Evolutionary conservation across 208 protist species (phyloP), one percentile per base, ranked within the genome.

Genomic region (Dictyostelium gargantuum): DNA sequence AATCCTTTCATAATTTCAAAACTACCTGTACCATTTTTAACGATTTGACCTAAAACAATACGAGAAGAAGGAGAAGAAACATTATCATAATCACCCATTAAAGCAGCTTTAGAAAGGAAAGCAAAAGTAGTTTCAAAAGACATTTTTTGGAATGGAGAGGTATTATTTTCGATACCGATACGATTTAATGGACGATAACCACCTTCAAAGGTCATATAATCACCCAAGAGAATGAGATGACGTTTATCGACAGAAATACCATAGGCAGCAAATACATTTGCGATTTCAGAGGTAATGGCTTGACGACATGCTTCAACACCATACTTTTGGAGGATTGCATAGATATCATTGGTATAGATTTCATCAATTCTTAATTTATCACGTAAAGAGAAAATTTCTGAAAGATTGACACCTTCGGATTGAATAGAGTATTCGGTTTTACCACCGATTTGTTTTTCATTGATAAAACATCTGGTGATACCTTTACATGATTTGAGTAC

Each of bases 211-310:
- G 80, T 77, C 96, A 98, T 98, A 66, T 96, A 97, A 81, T 98
- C 98, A 50, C 95, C 97, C 42, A 98, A 93, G 2, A 98, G 72
- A 2, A 93, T 85, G 17, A 98, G 80, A 81, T 98, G 98, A 42
- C 97, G 93, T 15, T 44, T 44, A 79, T 98, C 95, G n/a, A 98
- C 98, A 61, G 26, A 29, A 66, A 98, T 98, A 94, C 97, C 97
- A 94, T 98, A 98, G 8, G 94, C 96, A 50, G 91, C 73, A 72
- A 98, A 98, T 1, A 98, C 97, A 44, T 66, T 54, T 17, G 46
- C 35, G 15, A 98, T 92, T 75, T 98, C 97, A 29, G 93, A 82
- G 26, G 95, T 70, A 80, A 98, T 95, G 6, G 94, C 74, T 23
- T 58, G 44, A 26, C 95, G 73, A 8, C 96, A 97, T 5, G 97